Conservation (phyloP, 2,329 filamentous ascomycete genomes). For the Cytospora chrysosperma region DNA sequence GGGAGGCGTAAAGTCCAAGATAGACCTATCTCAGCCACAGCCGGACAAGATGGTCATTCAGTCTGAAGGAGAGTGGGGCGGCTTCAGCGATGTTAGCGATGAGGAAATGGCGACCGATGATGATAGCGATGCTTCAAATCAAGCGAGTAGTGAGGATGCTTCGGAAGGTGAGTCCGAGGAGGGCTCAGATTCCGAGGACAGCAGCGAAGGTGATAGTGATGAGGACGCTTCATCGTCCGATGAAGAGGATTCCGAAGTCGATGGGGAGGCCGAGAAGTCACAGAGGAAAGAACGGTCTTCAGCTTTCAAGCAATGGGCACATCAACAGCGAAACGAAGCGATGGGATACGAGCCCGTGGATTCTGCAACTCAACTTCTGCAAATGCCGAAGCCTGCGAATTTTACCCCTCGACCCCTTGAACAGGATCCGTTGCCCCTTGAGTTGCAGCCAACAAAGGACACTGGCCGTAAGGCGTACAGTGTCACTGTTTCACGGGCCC, state of each 20-base stretch:
- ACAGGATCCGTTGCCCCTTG: constrained; percentile 67
- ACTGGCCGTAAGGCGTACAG: constrained; percentile 71
- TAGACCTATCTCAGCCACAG: constrained; percentile 44
- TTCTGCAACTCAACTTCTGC: constrained; percentile 41
- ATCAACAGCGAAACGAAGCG: constrained; percentile 79
- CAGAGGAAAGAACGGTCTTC: constrained; percentile 45
- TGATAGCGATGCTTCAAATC: constrained; percentile 27
- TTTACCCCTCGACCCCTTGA: constrained; percentile 69
- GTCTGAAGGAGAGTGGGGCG: constrained; percentile 54
- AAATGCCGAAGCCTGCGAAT: constrained; percentile 57
- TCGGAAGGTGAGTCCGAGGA: constrained; percentile 23
- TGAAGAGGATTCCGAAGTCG: constrained; percentile 28
- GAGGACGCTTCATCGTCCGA: constrained; percentile 30
- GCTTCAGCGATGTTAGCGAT: constrained; percentile 49
- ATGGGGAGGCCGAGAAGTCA: constrained; percentile 34
- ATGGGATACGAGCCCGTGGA: constrained; percentile 61
- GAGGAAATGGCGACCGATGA: constrained; percentile 29
- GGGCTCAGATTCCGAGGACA: constrained; percentile 27
- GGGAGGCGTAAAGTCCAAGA: constrained; percentile 58
- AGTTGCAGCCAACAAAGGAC: constrained; percentile 61
- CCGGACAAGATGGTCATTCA: constrained; percentile 34
- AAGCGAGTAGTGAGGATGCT: neutral
- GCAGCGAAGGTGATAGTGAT: constrained; percentile 35
- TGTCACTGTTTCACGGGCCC: constrained; percentile 66
- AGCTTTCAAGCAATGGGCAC: constrained; percentile 93